Evolutionary conservation across 345 rosid genomes (phyloP), one percentile per base, ranked within the genome.

Genomic region (Hibiscus tridactylites): DNA sequence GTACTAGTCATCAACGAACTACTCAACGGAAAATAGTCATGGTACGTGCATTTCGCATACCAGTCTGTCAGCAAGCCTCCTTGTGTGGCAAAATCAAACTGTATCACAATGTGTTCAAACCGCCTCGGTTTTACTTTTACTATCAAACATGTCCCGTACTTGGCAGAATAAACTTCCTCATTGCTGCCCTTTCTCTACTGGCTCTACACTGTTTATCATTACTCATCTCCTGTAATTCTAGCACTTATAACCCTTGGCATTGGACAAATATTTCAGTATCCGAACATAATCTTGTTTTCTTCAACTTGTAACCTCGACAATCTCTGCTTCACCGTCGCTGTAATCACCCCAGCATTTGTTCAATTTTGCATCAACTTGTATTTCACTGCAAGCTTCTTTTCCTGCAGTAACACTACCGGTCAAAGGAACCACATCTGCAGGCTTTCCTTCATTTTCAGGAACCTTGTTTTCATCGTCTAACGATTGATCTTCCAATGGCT

Each of bases 341-440:
- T 85, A 83, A 81, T 90, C 97, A 71, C 87, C 93, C 97, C 96
- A 91, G 70, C 88, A 79, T 79, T 90, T 90, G 77, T 77, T 75
- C 70, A 73, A 81, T 71, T 85, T 84, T 73, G 68, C 85, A 72
- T 85, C 84, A 24, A 62, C 82, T 61, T 67, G 68, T 44, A 11
- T 61, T 70, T 76, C 81, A 4, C 46, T 60, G 73, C 84, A 80
- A 68, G 53, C 71, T 65, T 77, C 91, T 70, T 78, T 76, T 68
- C 76, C 75, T 70, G 70, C 72, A 63, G 52, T 76, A 31, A 80
- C 61, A 73, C 73, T 77, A 31, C 73, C 63, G 15, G 76, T 70
- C n/a, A 52, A 31, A 7, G 68, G 26, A 24, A 49, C 76, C 64
- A 72, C 71, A 64, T 76, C 46, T 29, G 57, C 21, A 56, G 68